These are phyloP conservation scores for Globomyces pollinis-pini DNA, from an alignment of 192 early-diverging fungal species.

Conservation along the genomic window DNA sequence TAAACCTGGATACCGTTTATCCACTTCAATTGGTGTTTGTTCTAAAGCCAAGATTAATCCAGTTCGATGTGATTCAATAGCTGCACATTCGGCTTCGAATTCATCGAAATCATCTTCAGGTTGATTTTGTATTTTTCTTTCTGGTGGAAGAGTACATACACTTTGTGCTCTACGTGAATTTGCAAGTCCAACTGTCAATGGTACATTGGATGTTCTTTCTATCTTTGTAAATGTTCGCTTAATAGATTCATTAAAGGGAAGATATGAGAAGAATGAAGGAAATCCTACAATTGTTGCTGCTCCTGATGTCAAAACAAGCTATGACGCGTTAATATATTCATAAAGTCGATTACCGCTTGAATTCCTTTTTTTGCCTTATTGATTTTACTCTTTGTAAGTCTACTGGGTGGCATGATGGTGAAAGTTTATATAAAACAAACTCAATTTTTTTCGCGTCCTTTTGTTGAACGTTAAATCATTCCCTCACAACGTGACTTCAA, in stretches of 20 bases:
- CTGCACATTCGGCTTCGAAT: background rate
- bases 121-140: background rate
- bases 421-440: conserved; percentile 1
- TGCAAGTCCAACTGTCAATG: background rate
- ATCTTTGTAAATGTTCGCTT: background rate
- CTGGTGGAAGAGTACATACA: background rate
- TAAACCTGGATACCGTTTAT: background rate
- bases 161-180: background rate
- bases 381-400: background rate
- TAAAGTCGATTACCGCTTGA: background rate
- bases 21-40: background rate
- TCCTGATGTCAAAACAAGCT: background rate
- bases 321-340: background rate
- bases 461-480: too few relatives aligned
- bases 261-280: background rate
- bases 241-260: background rate
- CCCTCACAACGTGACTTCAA: too few relatives aligned
- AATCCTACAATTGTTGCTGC: background rate
- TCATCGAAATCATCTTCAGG: background rate
- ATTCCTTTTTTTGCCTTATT: conserved; percentile 8
- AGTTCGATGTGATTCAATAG: background rate
- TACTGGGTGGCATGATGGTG: background rate
- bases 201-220: background rate
- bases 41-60: background rate
- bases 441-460: too few relatives aligned